Base-by-base conservation (phyloP, 2,329 filamentous ascomycete species). In the Graphilbum fragrans region DNA sequence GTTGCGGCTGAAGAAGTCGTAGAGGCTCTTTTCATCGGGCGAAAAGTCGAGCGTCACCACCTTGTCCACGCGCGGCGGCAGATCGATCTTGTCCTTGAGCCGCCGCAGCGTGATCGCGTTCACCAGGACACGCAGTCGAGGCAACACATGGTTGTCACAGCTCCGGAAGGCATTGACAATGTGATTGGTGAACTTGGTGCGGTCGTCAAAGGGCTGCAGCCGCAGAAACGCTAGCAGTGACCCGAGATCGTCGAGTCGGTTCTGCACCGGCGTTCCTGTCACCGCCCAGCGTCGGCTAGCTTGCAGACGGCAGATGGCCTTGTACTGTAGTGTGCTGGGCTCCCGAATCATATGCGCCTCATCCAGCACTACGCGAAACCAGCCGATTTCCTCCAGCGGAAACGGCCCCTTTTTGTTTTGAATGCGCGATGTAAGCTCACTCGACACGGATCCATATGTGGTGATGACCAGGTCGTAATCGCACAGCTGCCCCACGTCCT, bases 231-330 rank as follows among this genome's bases (percentile, higher is more conserved):
- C 84, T 44, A 94, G 78, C 3, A 96, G 67, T 2, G 90, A 84
- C 14, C 86, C 84, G 19, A 96, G 70, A 57, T 98, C 92, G 49
- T 93, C 87, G 3, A 96, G 70, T 4, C 85, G 80, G 55, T 98
- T 98, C 60, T 96, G 90, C 9, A 96, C 85, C 0, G 88, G 92
- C 0, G 92, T 96, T 41, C 90, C 92, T 0, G 92, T 96, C n/a
- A 96, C 86, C 3, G 88, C 90, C 92, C 92, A 98, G 27, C 88
- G 80, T 25, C 88, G 77, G 54, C 84, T 74, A 2, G 87, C 85
- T 45, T 83, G 72, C 3, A 96, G 67, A 18, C 77, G 74, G 49
- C 86, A 88, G 18, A 92, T 85, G 3, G 86, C 85, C 56, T 88
- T 86, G 41, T 87, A 93, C 50, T 90, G 82, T 33, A 83, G 67